phyloP scores from a whole-genome alignment of 331 rosid genomes.

The Rosa hybrid region DNA sequence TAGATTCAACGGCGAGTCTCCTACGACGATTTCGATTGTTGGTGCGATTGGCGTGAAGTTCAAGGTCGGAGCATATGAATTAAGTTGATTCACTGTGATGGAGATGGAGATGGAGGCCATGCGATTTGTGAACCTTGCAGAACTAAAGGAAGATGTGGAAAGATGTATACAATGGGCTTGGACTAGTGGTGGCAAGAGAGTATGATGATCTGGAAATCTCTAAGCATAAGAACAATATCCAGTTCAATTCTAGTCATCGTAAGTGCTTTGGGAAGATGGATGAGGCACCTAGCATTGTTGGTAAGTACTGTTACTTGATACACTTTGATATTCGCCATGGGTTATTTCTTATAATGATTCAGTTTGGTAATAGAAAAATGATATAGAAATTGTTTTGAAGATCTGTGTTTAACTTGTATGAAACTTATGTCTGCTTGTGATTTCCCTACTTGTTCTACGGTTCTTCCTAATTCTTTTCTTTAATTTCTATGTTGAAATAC shows the following conservation, averaged over 20 bases:
- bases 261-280: slow-evolving; percentile 44
- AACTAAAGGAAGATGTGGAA: slow-evolving; percentile 65
- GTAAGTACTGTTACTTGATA: slow-evolving; percentile 37
- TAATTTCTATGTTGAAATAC: neutral
- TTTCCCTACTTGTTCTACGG: neutral
- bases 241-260: slow-evolving; percentile 24
- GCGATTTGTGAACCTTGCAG: slow-evolving; percentile 52
- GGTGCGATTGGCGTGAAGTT: no score
- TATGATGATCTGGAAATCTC: slow-evolving; percentile 49
- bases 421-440: neutral
- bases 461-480: neutral
- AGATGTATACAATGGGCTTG: slow-evolving; percentile 44
- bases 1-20: no score
- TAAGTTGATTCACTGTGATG: no score
- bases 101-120: slow-evolving; percentile 59
- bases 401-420: neutral
- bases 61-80: no score
- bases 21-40: no score
- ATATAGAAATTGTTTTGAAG: neutral
- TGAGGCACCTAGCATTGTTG: slow-evolving; percentile 37
- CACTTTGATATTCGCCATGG: neutral
- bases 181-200: slow-evolving; percentile 51
- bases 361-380: neutral
- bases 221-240: slow-evolving; percentile 36
- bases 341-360: neutral